Base-by-base conservation (phyloP, 805 yeast genomes). In the Yarrowia deformans region DNA sequence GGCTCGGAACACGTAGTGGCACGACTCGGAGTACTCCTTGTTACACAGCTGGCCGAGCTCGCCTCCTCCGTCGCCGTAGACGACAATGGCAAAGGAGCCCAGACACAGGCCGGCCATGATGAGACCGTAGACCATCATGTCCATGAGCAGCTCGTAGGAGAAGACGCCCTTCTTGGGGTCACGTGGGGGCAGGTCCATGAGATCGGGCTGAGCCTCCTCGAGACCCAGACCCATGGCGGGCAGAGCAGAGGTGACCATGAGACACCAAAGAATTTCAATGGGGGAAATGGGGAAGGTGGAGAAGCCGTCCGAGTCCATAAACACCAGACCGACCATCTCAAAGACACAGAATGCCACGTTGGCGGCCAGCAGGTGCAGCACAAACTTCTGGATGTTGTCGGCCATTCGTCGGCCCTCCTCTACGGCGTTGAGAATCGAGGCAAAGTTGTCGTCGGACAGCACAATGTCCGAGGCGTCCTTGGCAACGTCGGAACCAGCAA, bases 231-330 rank as follows among this genome's bases (percentile, higher is more conserved):
- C 93, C 91, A 90, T 89, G 18, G 93, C 93, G 60, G 94, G 94
- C 82, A 89, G 88, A 73, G 92, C 88, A 2, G 93, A 88, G 0
- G 94, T 89, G 49, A 89, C 85, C 75, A 90, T 91, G 74, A 90
- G 84, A 74, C 90, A 85, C 93, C 93, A 90, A 73, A 90, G 80
- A 10, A 88, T 91, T 78, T 90, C 92, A 71, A 90, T 90, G 8
- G 94, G 93, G 70, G 91, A 84, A 70, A 90, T 81, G 63, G 94
- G 93, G 81, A 91, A 91, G 10, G 92, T 97, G 6, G 97, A 90
- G 69, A 81, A 82, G 4, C 85, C 88, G 46, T 84, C 80, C 0
- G 78, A 72, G 75, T 89, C 95, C 71, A 84, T 84, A 76, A 90
- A 90, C 2, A 87, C 91, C 68, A 90, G 83, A 55, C 94, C 95